Conservation (phyloP, 768 basidiomycete species). For the Pleurotus djamor region DNA sequence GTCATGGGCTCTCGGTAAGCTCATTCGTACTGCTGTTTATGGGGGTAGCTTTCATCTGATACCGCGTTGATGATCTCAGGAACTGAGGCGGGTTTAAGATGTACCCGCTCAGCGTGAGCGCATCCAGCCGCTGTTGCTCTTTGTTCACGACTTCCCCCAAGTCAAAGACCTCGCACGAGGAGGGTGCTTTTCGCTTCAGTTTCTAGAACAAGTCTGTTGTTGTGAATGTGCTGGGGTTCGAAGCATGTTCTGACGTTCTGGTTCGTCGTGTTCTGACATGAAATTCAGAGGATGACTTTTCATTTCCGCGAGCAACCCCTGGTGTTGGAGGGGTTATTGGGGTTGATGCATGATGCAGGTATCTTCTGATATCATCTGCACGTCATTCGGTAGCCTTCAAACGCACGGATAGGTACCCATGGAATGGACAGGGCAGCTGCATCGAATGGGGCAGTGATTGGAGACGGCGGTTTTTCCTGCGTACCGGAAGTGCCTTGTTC, state of each 20-base stretch:
- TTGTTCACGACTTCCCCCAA: neutral
- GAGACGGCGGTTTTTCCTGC: too few relatives aligned
- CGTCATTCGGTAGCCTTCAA: neutral
- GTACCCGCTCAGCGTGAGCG: neutral
- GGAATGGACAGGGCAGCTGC: too few relatives aligned
- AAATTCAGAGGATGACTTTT: neutral
- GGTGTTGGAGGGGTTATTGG: neutral
- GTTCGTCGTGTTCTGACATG: neutral
- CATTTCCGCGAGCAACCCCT: neutral
- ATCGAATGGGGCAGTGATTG: too few relatives aligned
- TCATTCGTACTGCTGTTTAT: too few relatives aligned
- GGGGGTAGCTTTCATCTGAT: too few relatives aligned
- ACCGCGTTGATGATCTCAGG: too few relatives aligned
- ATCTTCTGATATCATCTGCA: neutral
- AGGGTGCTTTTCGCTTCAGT: neutral
- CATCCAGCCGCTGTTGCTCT: neutral
- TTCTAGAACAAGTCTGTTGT: neutral
- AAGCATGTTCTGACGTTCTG: neutral
- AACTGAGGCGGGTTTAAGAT: too few relatives aligned
- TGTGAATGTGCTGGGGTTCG: neutral
- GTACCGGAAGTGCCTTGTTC: too few relatives aligned
- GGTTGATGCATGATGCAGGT: neutral
- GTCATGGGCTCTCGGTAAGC: neutral
- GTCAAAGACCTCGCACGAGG: neutral
- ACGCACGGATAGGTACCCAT: too few relatives aligned